phyloP scores from a whole-genome alignment of 176 grass and related monocot species.

The Cenchrus americanus region DNA sequence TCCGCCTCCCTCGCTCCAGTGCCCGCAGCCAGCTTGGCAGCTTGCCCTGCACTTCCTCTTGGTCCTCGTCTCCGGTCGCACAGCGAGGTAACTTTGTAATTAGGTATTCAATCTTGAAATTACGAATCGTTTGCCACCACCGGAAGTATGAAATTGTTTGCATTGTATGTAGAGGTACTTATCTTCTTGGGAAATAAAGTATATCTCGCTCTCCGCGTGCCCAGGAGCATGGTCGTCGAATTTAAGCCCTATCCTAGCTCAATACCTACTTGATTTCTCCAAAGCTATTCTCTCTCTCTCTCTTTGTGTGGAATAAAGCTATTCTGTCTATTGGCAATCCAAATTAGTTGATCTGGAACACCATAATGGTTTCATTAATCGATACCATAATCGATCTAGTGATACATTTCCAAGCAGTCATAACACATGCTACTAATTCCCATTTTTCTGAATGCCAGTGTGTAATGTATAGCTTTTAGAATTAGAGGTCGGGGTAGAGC shows the following conservation, averaged over 20 bases:
- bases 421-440: constrained; percentile 55
- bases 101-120: neutral
- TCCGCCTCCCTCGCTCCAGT: neutral
- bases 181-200: neutral
- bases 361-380: neutral
- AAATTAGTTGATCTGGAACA: neutral
- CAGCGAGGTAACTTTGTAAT: neutral
- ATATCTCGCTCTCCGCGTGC: neutral
- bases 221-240: neutral
- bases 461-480: neutral
- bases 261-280: neutral
- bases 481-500: neutral
- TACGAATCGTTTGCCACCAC: neutral
- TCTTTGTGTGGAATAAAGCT: neutral
- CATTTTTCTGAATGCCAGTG: constrained; percentile 37
- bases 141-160: neutral
- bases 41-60: neutral
- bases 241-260: neutral
- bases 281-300: neutral
- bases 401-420: constrained; percentile 56
- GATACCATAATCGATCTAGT: neutral
- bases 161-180: neutral
- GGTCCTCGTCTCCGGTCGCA: neutral
- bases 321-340: neutral
- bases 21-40: neutral